phyloP scores from a whole-genome alignment of 2,329 filamentous ascomycete genomes.

The Aureobasidium sp. region DNA sequence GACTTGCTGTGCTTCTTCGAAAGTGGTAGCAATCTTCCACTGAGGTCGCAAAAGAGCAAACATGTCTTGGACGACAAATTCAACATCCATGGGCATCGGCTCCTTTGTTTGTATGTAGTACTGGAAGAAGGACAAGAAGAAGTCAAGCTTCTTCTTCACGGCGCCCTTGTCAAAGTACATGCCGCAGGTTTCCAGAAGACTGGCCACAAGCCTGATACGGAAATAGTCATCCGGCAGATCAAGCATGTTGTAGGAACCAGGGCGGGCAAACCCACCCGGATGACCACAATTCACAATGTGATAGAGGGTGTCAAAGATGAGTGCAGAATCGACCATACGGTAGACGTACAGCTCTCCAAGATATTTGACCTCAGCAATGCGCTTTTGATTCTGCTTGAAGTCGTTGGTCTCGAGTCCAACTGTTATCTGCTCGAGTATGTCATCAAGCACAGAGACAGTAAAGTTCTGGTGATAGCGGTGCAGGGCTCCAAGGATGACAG shows the following conservation, averaged over 20 bases:
- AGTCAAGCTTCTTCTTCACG: slow-evolving; percentile 94
- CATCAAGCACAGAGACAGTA: slow-evolving; percentile 84
- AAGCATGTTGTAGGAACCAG: slow-evolving; percentile 67
- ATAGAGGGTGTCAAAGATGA: slow-evolving; percentile 93
- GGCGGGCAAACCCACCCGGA: slow-evolving; percentile 69
- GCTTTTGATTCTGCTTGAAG: slow-evolving; percentile 93
- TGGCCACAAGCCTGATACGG: slow-evolving; percentile 82
- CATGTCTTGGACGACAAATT: slow-evolving; percentile 91
- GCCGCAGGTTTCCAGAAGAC: slow-evolving; percentile 87
- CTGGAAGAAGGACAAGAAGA: slow-evolving; percentile 94
- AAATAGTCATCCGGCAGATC: slow-evolving; percentile 95
- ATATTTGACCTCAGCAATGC: slow-evolving; percentile 93
- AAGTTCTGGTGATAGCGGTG: slow-evolving; percentile 91
- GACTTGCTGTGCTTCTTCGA: slow-evolving; percentile 74
- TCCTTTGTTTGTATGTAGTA: slow-evolving; percentile 94
- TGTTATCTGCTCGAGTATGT: slow-evolving; percentile 78
- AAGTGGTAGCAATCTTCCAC: slow-evolving; percentile 70
- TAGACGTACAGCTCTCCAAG: slow-evolving; percentile 96
- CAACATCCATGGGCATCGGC: slow-evolving; percentile 87
- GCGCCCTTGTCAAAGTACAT: slow-evolving; percentile 92
- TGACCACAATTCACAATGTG: slow-evolving; percentile 91
- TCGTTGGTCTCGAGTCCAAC: slow-evolving; percentile 91
- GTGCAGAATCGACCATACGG: slow-evolving; percentile 87
- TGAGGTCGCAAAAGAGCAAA: slow-evolving; percentile 79
- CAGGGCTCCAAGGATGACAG: slow-evolving; percentile 79